Evolutionary conservation across 148 eudicot species (phyloP).

Genomic region (Silene uniflora): DNA sequence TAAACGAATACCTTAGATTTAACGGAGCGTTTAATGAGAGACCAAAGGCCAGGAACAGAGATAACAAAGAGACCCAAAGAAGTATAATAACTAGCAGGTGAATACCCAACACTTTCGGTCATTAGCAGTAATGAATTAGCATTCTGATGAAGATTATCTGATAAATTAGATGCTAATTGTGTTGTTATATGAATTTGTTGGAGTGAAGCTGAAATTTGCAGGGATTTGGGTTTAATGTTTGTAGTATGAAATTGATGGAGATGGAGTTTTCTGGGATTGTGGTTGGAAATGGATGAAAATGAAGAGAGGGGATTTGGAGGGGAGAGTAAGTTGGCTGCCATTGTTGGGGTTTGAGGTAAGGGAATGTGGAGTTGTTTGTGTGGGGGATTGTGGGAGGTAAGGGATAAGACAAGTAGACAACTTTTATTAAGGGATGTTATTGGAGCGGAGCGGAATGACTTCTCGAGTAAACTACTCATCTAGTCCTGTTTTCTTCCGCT

Average conservation of each 20-base stretch:
- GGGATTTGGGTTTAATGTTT: constrained; percentile 5
- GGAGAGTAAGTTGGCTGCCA: constrained; percentile 31
- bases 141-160: constrained; percentile 14
- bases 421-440: too few relatives aligned
- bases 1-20: constrained; percentile 74
- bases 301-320: constrained; percentile 23
- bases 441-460: too few relatives aligned
- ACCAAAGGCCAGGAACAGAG: constrained; percentile 98
- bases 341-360: constrained; percentile 15
- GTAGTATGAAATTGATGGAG: background rate
- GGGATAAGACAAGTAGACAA: background rate
- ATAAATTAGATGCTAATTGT: constrained; percentile 19
- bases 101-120: constrained; percentile 58
- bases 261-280: constrained; percentile 20
- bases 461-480: too few relatives aligned
- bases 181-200: constrained; percentile 5
- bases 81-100: constrained; percentile 89
- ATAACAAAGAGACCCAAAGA: constrained; percentile 92
- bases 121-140: constrained; percentile 32
- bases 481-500: too few relatives aligned
- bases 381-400: background rate
- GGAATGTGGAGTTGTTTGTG: background rate
- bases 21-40: constrained; percentile 96
- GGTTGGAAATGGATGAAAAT: constrained; percentile 18
- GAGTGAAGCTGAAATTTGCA: constrained; percentile 14